Evolutionary conservation across 768 basidiomycete genomes (phyloP).

Genomic region (Hortiboletus flavorubellus): DNA sequence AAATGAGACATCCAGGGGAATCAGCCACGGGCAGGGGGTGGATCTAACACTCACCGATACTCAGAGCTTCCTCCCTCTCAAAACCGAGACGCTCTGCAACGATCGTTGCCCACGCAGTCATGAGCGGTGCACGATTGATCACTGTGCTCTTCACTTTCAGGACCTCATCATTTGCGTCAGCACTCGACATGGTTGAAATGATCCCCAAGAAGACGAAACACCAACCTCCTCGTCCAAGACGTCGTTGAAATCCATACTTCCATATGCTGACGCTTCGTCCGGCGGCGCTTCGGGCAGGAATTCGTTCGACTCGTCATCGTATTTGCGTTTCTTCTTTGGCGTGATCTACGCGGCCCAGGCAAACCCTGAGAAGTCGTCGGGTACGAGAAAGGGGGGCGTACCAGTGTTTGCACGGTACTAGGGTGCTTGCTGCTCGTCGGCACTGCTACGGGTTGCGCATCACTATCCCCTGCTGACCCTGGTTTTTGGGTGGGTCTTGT

Average conservation of each 20-base stretch:
- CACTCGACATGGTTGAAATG: not conserved
- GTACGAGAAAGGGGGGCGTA: constrained; percentile 18
- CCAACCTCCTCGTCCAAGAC: constrained; percentile 66
- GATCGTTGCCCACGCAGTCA: constrained; percentile 90
- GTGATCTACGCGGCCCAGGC: constrained; percentile 34
- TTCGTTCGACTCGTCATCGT: constrained; percentile 48
- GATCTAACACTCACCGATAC: constrained; percentile 63
- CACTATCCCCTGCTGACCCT: constrained; percentile 13
- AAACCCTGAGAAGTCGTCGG: not conserved
- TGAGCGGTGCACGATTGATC: constrained; percentile 89
- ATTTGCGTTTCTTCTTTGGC: constrained; percentile 50
- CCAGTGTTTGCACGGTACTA: constrained; percentile 30
- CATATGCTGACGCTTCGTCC: constrained; percentile 49
- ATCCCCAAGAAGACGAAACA: not conserved
- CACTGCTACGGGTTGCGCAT: not conserved
- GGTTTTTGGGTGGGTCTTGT: constrained; percentile 18
- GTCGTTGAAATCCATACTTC: constrained; percentile 69
- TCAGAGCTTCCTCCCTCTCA: constrained; percentile 82
- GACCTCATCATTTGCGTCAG: constrained; percentile 38
- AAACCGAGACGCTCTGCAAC: constrained; percentile 89
- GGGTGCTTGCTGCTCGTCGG: constrained; percentile 11
- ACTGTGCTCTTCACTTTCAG: constrained; percentile 60
- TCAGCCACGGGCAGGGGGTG: not conserved
- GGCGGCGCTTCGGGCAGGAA: constrained; percentile 50
- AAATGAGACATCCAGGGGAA: not conserved